These are phyloP conservation scores for Sclerotinia nivalis DNA, from an alignment of 2,329 filamentous ascomycete species.

Conservation along the genomic window DNA sequence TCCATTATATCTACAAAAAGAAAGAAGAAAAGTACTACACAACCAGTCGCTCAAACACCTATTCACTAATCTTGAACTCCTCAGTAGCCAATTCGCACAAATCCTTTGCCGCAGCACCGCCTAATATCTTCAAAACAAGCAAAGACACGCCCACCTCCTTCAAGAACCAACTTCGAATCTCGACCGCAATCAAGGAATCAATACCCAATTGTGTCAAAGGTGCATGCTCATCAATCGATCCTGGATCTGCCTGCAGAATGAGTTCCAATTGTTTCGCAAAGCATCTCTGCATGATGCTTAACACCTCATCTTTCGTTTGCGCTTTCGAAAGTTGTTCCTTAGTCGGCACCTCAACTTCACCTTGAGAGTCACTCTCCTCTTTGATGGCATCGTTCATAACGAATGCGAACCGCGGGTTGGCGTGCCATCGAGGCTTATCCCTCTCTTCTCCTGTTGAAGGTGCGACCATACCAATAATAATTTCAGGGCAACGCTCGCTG, in stretches of 20 bases:
- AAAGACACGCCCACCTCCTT: slow-evolving; percentile 47
- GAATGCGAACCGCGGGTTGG: slow-evolving; percentile 12
- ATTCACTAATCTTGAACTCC: slow-evolving; percentile 14
- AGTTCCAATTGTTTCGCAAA: slow-evolving; percentile 11
- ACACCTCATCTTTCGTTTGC: slow-evolving; percentile 13
- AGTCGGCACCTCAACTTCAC: slow-evolving; percentile 11
- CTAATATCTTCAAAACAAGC: slow-evolving; percentile 21
- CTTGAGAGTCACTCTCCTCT: background rate
- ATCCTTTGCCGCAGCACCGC: slow-evolving; percentile 11
- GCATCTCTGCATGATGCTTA: slow-evolving; percentile 2
- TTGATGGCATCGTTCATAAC: background rate
- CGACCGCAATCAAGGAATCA: slow-evolving; percentile 54
- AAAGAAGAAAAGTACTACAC: too few relatives aligned
- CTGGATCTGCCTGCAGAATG: slow-evolving; percentile 3
- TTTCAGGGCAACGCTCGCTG: background rate
- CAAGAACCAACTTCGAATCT: slow-evolving; percentile 51
- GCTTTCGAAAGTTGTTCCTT: slow-evolving; percentile 17
- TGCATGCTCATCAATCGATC: slow-evolving; percentile 1
- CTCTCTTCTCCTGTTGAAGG: background rate
- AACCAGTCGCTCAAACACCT: background rate
- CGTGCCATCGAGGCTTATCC: slow-evolving; percentile 12
- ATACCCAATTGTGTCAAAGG: slow-evolving; percentile 40
- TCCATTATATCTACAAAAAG: background rate
- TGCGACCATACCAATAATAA: slow-evolving; percentile 20
- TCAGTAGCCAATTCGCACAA: slow-evolving; percentile 16